Conservation (phyloP, 352 stramenopile genomes). For the Thalassiosira exigua region DNA sequence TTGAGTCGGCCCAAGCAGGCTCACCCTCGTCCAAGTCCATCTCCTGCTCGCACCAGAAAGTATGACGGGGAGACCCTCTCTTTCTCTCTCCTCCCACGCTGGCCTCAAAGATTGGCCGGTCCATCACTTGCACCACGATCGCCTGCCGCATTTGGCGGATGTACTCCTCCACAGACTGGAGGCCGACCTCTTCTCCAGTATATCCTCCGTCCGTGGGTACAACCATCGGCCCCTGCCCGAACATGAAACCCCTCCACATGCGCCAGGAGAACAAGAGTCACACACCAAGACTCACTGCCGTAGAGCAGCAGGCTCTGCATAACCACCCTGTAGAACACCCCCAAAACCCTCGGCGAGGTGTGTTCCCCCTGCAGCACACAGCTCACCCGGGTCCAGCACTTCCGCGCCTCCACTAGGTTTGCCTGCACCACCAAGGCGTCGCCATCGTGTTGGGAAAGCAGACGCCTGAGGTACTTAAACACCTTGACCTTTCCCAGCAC, state of each 20-base stretch:
- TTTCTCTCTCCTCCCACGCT: too few species aligned
- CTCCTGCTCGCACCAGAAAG: too few species aligned
- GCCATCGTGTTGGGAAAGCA: not conserved
- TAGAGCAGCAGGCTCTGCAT: slow-evolving; percentile 10
- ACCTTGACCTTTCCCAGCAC: slow-evolving; percentile 1
- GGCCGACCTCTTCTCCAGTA: too few species aligned
- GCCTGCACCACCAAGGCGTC: not conserved
- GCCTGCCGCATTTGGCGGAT: too few species aligned
- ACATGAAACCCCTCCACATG: not conserved
- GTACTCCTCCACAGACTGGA: too few species aligned
- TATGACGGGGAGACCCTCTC: too few species aligned
- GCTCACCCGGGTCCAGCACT: not conserved
- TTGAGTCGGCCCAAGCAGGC: too few species aligned
- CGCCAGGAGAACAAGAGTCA: not conserved
- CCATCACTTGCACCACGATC: too few species aligned
- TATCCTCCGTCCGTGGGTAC: too few species aligned
- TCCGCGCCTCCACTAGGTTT: not conserved
- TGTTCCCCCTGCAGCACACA: not conserved
- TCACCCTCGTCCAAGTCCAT: too few species aligned
- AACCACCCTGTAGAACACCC: slow-evolving; percentile 5
- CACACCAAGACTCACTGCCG: slow-evolving; percentile 9
- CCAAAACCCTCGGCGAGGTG: not conserved
- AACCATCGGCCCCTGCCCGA: too few species aligned
- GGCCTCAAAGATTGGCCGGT: too few species aligned
- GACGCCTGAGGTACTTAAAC: slow-evolving; percentile 13